A percentile compares a stretch with the other conserved stretches of the same genome.
Evolutionary conservation across 768 basidiomycete species (phyloP).

Genomic region (Coprinopsis marcescibilis): DNA sequence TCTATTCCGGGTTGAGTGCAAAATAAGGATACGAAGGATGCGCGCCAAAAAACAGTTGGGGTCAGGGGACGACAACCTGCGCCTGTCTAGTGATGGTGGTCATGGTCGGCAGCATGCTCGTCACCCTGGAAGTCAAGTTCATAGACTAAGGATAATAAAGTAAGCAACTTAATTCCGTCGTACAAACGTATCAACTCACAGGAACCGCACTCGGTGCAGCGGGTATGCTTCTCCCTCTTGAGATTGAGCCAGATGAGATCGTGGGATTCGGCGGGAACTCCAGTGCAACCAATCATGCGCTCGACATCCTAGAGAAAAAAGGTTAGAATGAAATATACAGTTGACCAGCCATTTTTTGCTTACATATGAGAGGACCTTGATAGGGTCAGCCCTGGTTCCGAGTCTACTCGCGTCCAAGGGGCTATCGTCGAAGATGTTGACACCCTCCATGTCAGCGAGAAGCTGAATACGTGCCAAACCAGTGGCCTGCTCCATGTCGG

Average conservation of each 20-base stretch:
- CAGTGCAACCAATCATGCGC: constrained; percentile 92
- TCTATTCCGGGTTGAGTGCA: background rate
- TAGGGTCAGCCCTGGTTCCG: constrained; percentile 83
- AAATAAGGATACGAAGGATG: background rate
- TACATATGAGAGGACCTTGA: constrained; percentile 84
- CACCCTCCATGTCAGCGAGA: constrained; percentile 80
- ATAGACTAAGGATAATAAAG: constrained; percentile 46
- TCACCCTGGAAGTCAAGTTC: constrained; percentile 66
- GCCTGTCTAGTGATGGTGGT: constrained; percentile 27
- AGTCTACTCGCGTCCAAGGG: constrained; percentile 80
- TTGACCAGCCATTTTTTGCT: constrained; percentile 26
- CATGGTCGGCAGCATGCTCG: constrained; percentile 44
- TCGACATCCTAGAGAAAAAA: constrained; percentile 53
- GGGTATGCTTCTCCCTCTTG: constrained; percentile 57
- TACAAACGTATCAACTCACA: constrained; percentile 44
- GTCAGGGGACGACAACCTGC: background rate
- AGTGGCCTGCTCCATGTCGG: constrained; percentile 86
- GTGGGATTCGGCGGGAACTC: constrained; percentile 92
- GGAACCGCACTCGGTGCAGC: constrained; percentile 93
- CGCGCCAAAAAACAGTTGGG: background rate
- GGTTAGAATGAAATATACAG: constrained; percentile 1
- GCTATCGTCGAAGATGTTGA: constrained; percentile 84
- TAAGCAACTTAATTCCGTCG: constrained; percentile 1
- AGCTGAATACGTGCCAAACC: constrained; percentile 96
- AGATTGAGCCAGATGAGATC: constrained; percentile 83